Evolutionary conservation across 805 yeast genomes (phyloP).

Genomic region (Kodamaea restingae): DNA sequence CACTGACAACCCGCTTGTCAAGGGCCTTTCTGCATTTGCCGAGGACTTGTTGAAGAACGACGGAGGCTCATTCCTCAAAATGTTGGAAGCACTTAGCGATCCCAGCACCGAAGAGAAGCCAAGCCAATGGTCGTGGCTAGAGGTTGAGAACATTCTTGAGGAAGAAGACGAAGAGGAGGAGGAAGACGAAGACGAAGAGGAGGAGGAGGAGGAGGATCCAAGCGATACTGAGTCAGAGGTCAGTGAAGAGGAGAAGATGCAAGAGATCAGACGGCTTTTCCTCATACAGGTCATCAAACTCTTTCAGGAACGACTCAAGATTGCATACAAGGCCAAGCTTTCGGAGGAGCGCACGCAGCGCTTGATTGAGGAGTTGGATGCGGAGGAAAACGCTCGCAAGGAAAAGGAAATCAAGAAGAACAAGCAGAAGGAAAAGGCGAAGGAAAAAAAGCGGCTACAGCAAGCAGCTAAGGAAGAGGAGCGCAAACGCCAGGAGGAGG

Average conservation of each 20-base stretch:
- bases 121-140: conserved; percentile 18
- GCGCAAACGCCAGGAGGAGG: conserved; percentile 49
- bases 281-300: conserved; percentile 76
- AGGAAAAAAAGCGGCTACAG: conserved; percentile 61
- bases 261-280: conserved; percentile 75
- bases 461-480: conserved; percentile 65
- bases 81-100: conserved; percentile 72
- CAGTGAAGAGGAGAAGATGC: conserved; percentile 58
- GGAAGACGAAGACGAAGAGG: conserved; percentile 32
- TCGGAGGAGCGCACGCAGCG: conserved; percentile 69
- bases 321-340: conserved; percentile 73
- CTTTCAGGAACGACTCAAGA: conserved; percentile 67
- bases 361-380: conserved; percentile 64
- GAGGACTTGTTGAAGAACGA: conserved; percentile 75
- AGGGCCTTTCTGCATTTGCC: conserved; percentile 46
- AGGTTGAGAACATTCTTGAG: conserved; percentile 20
- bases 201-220: conserved; percentile 34
- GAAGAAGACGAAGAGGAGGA: conserved; percentile 22
- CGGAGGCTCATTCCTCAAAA: conserved; percentile 72
- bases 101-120: conserved; percentile 32
- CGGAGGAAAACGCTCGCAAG: conserved; percentile 60
- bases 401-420: conserved; percentile 64
- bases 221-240: conserved; percentile 35
- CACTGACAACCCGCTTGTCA: conserved; percentile 17
- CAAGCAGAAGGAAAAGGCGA: conserved; percentile 63